These are phyloP conservation scores for Fibroporia radiculosa DNA, from an alignment of 768 basidiomycete species.

Conservation along the genomic window DNA sequence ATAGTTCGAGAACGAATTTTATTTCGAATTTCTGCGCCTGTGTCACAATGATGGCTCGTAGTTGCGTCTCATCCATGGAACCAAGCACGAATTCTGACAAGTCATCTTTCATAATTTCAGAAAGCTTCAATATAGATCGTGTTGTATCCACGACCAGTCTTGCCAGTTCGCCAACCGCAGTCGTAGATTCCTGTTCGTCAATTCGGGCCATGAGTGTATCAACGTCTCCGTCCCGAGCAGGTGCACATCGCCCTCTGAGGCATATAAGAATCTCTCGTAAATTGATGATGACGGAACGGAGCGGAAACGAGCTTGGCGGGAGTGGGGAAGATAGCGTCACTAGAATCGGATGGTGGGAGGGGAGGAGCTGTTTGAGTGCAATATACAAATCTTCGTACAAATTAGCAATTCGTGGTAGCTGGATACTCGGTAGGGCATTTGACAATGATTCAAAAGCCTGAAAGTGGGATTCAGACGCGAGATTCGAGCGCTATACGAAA, in stretches of 20 bases:
- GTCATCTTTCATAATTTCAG: constrained; percentile 63
- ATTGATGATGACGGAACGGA: constrained; percentile 47
- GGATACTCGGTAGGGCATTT: constrained; percentile 47
- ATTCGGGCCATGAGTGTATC: constrained; percentile 34
- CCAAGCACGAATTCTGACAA: constrained; percentile 59
- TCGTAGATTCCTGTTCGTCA: constrained; percentile 22
- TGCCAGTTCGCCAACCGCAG: constrained; percentile 31
- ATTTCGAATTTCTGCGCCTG: constrained; percentile 52
- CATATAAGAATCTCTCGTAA: constrained; percentile 45
- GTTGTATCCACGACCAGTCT: constrained; percentile 38
- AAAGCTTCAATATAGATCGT: constrained; percentile 40
- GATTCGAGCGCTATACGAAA: not conserved
- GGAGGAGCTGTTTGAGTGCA: constrained; percentile 50
- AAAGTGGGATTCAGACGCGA: not conserved
- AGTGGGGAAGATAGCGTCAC: constrained; percentile 47
- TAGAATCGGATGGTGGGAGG: constrained; percentile 42
- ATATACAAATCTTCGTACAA: constrained; percentile 48
- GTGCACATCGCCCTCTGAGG: constrained; percentile 58
- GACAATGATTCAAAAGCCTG: constrained; percentile 54
- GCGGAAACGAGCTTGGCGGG: constrained; percentile 61
- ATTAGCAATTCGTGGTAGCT: constrained; percentile 49
- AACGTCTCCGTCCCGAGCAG: constrained; percentile 49
- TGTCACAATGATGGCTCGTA: constrained; percentile 37
- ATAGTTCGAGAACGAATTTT: constrained; percentile 43
- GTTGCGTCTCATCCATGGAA: constrained; percentile 56